Evolutionary conservation across 108 stramenopile genomes (phyloP), one percentile per base, ranked within the genome.

Genomic region (Cylindrotheca fusiformis): DNA sequence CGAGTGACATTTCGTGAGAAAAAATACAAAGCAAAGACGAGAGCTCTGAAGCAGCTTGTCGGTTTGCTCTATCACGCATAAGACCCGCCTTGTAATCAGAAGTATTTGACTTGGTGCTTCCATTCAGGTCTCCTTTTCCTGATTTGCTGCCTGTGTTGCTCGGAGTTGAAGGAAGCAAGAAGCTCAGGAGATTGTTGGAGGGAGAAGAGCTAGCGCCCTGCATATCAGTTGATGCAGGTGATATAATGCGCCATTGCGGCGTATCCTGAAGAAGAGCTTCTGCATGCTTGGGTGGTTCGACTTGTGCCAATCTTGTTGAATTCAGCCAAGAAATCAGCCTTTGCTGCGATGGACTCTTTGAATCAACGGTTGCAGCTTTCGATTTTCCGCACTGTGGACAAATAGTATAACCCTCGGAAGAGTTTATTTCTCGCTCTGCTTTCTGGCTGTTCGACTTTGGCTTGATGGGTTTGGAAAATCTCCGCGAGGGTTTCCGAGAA

Each of bases 1-100:
- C 93, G 28, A 86, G 74, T 17, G 88, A 82, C 88, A 91, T 88
- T 77, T 94, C 93, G 58, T 87, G 81, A 21, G 86, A 76, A 1
- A 91, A 77, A 31, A 78, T 74, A 55, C 80, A 81, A 14, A 94
- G 46, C 26, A 91, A 75, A 10, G 88, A 85, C 2, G 90, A 80
- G 25, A 94, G 76, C 63, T 90, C 86, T n/a, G 69, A 52, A 0
- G 90, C 87, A 2, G 84, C 84, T 49, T 67, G 71, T 45, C 76
- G 76, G 58, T 90, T 90, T 24, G 88, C 78, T 33, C 75, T 58
- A 56, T 88, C 82, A 3, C 88, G 74, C 0, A 59, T 52, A 14
- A 87, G 59, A 28, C 72, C 75, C 14, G 67, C 71, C 29, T 58
- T 45, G 57, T 92, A 91, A 58, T 88, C 85, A 29, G 52, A 67